Evolutionary conservation across 495 filamentous ascomycete species (phyloP).

Genomic region (Podospora pseudocomata): DNA sequence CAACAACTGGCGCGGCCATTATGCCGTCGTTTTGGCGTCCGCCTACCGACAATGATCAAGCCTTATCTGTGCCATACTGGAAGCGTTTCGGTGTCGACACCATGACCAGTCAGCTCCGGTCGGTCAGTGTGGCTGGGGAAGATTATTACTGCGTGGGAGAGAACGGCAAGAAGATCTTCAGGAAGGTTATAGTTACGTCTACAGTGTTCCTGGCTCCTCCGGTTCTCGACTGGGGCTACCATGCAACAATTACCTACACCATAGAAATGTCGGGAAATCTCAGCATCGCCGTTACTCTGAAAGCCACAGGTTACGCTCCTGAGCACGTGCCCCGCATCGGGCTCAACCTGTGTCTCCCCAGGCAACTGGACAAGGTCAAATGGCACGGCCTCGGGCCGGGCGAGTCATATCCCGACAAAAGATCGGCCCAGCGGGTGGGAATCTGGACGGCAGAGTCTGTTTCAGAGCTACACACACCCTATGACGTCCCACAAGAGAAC

Average conservation of each 20-base stretch:
- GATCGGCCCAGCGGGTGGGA: slow-evolving; percentile 51
- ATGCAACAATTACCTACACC: slow-evolving; percentile 46
- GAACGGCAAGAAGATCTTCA: slow-evolving; percentile 15
- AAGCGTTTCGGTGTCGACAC: slow-evolving; percentile 36
- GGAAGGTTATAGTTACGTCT: slow-evolving; percentile 32
- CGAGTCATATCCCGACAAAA: slow-evolving; percentile 61
- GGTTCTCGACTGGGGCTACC: slow-evolving; percentile 55
- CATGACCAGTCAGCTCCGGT: slow-evolving; percentile 42
- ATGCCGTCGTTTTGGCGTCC: slow-evolving; percentile 40
- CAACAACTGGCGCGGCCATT: slow-evolving; percentile 36
- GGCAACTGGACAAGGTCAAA: slow-evolving; percentile 34
- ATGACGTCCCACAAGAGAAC: slow-evolving; percentile 62
- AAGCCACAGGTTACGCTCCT: slow-evolving; percentile 36
- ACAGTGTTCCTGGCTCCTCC: slow-evolving; percentile 43
- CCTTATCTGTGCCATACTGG: slow-evolving; percentile 37
- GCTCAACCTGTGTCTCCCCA: slow-evolving; percentile 44
- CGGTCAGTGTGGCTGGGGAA: slow-evolving; percentile 35
- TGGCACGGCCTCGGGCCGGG: slow-evolving; percentile 64
- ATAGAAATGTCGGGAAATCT: slow-evolving; percentile 44
- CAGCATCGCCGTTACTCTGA: slow-evolving; percentile 39
- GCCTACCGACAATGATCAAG: slow-evolving; percentile 60
- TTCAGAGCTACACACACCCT: slow-evolving; percentile 50
- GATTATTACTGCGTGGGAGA: slow-evolving; percentile 3
- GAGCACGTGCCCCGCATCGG: slow-evolving; percentile 56
- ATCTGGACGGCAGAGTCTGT: slow-evolving; percentile 42